These are phyloP conservation scores for Arthrobotrys sinensis DNA, from an alignment of 2,329 filamentous ascomycete species.

Conservation along the genomic window DNA sequence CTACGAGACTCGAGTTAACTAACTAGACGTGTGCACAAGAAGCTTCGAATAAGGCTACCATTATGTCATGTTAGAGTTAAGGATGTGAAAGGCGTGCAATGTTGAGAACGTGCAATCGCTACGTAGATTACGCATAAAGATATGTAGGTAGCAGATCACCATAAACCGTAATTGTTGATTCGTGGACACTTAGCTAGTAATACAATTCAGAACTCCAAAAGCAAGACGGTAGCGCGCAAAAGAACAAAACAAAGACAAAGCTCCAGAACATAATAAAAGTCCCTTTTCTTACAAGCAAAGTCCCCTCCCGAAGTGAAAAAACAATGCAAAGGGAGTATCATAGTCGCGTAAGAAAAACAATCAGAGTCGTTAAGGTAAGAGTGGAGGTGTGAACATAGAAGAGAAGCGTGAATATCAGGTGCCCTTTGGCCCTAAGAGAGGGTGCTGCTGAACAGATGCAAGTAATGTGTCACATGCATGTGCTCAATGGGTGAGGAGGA, in stretches of 20 bases:
- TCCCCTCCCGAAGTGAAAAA: conserved; percentile 46
- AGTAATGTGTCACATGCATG: not conserved
- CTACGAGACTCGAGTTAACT: too few relatives aligned
- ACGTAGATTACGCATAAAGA: not conserved
- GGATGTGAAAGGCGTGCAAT: too few relatives aligned
- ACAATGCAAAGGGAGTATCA: conserved; percentile 37
- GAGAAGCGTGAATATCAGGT: not conserved
- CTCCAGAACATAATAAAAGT: conserved; percentile 3
- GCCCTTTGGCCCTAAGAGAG: not conserved
- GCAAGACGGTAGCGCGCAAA: conserved; percentile 1
- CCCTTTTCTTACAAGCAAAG: conserved; percentile 38
- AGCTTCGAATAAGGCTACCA: too few relatives aligned
- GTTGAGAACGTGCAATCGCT: too few relatives aligned
- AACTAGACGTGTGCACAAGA: too few relatives aligned
- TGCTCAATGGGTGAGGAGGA: too few relatives aligned
- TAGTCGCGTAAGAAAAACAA: conserved; percentile 26
- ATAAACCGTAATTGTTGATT: conserved; percentile 32
- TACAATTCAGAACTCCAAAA: conserved; percentile 38
- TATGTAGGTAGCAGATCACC: conserved; percentile 1
- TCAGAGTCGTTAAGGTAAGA: not conserved
- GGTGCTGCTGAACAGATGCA: not conserved
- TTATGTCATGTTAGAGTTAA: too few relatives aligned
- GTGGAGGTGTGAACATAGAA: not conserved
- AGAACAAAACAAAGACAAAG: conserved; percentile 9
- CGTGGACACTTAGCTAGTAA: conserved; percentile 24